phyloP scores from a whole-genome alignment of 2,329 filamentous ascomycete species.

The Sarocladium oryzae region DNA sequence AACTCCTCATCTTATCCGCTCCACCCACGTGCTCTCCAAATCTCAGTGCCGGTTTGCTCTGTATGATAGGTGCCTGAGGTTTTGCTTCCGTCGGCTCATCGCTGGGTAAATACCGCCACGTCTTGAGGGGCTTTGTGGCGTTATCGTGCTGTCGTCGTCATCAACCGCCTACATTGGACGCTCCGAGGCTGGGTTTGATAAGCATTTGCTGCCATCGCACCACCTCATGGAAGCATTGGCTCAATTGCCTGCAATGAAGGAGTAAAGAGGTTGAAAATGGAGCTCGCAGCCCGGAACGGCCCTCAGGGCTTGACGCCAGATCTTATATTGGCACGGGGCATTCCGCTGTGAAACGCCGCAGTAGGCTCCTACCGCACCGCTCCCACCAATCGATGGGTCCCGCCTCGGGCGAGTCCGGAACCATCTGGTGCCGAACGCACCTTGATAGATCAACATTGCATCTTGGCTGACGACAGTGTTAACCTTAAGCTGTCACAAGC shows the following conservation, averaged over 20 bases:
- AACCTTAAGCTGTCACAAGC: too few relatives aligned
- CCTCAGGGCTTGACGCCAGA: background rate
- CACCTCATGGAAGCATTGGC: background rate
- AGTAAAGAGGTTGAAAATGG: conserved; percentile 3
- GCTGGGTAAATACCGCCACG: background rate
- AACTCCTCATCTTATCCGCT: background rate
- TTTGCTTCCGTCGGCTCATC: background rate
- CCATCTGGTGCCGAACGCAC: background rate
- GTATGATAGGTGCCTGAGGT: background rate
- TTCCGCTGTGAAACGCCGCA: background rate
- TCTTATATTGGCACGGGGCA: background rate
- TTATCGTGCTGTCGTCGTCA: background rate
- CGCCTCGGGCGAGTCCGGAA: background rate
- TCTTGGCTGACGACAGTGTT: too few relatives aligned
- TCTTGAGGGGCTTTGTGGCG: background rate
- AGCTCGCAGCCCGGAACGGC: background rate
- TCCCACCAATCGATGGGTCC: background rate
- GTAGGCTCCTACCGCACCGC: too few relatives aligned
- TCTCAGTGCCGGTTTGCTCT: background rate
- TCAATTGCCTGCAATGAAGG: background rate
- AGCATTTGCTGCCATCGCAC: background rate
- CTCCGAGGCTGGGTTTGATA: background rate
- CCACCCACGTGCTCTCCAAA: conserved; percentile 1
- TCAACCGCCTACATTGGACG: background rate
- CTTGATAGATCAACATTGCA: background rate